Evolutionary conservation across 2,329 filamentous ascomycete genomes (phyloP), one percentile per base, ranked within the genome.

Genomic region (Mariannaea elegans): DNA sequence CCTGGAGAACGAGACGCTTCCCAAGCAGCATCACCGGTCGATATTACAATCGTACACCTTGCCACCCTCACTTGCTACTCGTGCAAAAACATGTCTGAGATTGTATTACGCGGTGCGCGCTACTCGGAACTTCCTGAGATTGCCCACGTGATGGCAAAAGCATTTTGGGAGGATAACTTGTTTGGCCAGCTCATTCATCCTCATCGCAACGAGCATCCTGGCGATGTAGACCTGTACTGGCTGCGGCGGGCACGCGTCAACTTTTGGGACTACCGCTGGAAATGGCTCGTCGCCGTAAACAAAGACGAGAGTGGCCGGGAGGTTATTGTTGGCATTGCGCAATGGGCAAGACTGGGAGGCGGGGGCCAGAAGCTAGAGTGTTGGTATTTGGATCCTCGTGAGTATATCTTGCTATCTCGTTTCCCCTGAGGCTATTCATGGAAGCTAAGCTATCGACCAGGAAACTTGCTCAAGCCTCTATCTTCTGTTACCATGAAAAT

Each of bases 171-270:
- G 7, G 75, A 78, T 24, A 68, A 69, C 10, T 45, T 78, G 7
- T 75, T 75, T 31, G 75, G 74, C 18, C 59, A 70, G 2, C 58
- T 75, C 18, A 74, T 77, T 21, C 72, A 77, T 47, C 76, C 76
- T 3, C 64, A 73, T 52, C 75, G 76, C 18, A 53, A 69, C 4
- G 47, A 72, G 24, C 69, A 71, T 34, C 75, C 75, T 0, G 52
- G 62, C 13, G 72, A 78, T 54, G 66, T 70, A 18, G 60, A 74
- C 39, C 29, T 70, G 14, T 75, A 71, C 61, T 78, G 71, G 64
- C 53, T 76, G 31, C 65, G 69, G 2, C 52, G 67, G 2, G 63
- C 64, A 2, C 67, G 70, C 13, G 65, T 73, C 31, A 68, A 65
- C 38, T 73, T 68, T 38, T 71, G 69, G 66, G 70, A 75, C 24